Conservation (phyloP, 2,329 filamentous ascomycete species). For the Hypoxylon sp. region DNA sequence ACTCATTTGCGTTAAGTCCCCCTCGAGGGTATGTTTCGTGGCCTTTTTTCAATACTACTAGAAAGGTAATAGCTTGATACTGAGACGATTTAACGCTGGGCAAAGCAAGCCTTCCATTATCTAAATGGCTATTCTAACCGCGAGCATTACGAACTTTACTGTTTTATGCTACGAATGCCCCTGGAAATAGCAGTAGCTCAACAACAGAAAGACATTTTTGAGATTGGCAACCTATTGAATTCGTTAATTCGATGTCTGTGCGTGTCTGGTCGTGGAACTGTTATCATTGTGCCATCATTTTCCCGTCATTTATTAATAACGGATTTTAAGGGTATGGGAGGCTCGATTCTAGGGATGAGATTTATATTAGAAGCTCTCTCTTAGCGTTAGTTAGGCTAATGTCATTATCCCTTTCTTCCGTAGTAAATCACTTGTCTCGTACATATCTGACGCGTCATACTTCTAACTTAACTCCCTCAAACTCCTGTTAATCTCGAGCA, state of each 20-base stretch:
- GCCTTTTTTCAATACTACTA: neutral
- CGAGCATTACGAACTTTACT: neutral
- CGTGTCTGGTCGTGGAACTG: neutral
- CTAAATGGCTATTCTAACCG: neutral
- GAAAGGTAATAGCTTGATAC: neutral
- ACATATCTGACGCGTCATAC: neutral
- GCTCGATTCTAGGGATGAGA: neutral
- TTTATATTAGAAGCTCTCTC: slow-evolving; percentile 8
- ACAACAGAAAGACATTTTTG: too few species aligned
- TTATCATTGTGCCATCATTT: neutral
- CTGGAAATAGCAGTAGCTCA: neutral
- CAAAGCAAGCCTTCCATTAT: neutral
- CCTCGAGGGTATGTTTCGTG: neutral
- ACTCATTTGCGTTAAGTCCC: slow-evolving; percentile 1
- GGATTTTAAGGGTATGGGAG: neutral
- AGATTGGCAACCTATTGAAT: neutral
- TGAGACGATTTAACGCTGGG: neutral
- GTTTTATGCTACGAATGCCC: neutral
- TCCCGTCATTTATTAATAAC: neutral
- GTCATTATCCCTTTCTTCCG: neutral
- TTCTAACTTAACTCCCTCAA: neutral
- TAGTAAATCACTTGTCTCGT: neutral
- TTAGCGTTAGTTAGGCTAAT: neutral
- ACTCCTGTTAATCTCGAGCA: neutral
- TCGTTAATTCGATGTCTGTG: neutral